phyloP scores from a whole-genome alignment of 2,329 filamentous ascomycete genomes.

The Plectosphaerella sp. region DNA sequence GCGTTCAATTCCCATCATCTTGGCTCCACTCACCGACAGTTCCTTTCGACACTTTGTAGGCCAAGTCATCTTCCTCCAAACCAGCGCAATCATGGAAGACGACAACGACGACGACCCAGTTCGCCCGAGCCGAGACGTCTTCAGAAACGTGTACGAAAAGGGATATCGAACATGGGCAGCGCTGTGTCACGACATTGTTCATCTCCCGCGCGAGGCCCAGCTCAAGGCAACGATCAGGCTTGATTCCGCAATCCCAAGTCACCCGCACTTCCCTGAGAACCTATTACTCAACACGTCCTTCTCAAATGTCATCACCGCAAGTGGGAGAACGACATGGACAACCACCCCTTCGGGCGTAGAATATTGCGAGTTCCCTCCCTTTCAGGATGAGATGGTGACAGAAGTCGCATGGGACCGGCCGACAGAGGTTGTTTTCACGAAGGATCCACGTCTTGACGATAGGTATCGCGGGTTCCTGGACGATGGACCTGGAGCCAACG shows the following conservation, averaged over 20 bases:
- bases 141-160: conserved; percentile 19
- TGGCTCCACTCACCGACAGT: too few relatives aligned
- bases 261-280: conserved; percentile 16
- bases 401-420: conserved; percentile 10
- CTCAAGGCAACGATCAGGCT: conserved; percentile 4
- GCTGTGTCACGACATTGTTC: conserved; percentile 9
- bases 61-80: too few relatives aligned
- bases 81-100: too few relatives aligned
- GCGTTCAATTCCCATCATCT: too few relatives aligned
- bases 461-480: background rate
- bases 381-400: conserved; percentile 15
- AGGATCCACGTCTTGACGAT: conserved; percentile 8
- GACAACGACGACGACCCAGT: conserved; percentile 10
- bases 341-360: conserved; percentile 3
- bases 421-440: conserved; percentile 11
- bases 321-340: conserved; percentile 15
- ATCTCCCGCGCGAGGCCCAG: conserved; percentile 6
- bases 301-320: conserved; percentile 15
- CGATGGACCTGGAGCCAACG: conserved; percentile 12
- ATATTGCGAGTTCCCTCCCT: conserved; percentile 15
- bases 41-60: too few relatives aligned
- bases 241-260: conserved; percentile 11
- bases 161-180: conserved; percentile 19
- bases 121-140: conserved; percentile 16
- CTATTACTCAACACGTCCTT: conserved; percentile 13